These are phyloP conservation scores for Vairimorpha necatrix DNA, from an alignment of 371 early-diverging fungal species.

Conservation along the genomic window DNA sequence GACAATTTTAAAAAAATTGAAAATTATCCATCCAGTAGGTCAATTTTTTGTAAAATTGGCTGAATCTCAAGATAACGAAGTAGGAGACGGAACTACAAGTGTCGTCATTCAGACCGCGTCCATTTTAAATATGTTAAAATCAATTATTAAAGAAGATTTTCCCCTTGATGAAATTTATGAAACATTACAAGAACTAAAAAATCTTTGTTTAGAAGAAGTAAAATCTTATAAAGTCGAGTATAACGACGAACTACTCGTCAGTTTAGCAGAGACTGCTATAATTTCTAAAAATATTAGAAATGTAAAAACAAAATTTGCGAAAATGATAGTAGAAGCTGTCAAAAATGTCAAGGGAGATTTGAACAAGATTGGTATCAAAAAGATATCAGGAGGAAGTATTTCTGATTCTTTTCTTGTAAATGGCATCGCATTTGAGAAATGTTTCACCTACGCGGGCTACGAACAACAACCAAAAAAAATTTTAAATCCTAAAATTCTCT, in stretches of 20 bases:
- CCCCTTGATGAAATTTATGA: conserved; percentile 85
- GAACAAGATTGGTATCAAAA: conserved; percentile 71
- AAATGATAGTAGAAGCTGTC: conserved; percentile 96
- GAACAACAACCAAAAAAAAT: conserved; percentile 98
- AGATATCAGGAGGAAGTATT: conserved; percentile 93
- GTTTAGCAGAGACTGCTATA: conserved; percentile 93
- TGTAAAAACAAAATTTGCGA: conserved; percentile 88
- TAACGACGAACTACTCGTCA: conserved; percentile 74
- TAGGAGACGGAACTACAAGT: conserved; percentile 97
- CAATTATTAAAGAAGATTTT: conserved; percentile 85
- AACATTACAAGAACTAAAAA: conserved; percentile 78
- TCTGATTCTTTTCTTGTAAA: conserved; percentile 85
- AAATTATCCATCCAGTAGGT: conserved; percentile 96
- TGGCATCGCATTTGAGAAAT: conserved; percentile 99
- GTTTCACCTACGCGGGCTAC: conserved; percentile 98
- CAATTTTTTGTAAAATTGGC: conserved; percentile 92
- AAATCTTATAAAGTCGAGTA: conserved; percentile 41
- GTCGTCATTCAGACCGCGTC: conserved; percentile 93
- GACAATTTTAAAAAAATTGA: conserved; percentile 91
- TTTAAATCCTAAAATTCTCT: conserved; percentile 81
- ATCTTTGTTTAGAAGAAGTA: conserved; percentile 62
- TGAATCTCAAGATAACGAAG: conserved; percentile 97
- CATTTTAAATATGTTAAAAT: conserved; percentile 82
- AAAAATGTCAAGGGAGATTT: conserved; percentile 67
- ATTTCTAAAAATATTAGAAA: conserved; percentile 93